Conservation (phyloP, 2,329 filamentous ascomycete genomes). For the Dactylellina sp. region DNA sequence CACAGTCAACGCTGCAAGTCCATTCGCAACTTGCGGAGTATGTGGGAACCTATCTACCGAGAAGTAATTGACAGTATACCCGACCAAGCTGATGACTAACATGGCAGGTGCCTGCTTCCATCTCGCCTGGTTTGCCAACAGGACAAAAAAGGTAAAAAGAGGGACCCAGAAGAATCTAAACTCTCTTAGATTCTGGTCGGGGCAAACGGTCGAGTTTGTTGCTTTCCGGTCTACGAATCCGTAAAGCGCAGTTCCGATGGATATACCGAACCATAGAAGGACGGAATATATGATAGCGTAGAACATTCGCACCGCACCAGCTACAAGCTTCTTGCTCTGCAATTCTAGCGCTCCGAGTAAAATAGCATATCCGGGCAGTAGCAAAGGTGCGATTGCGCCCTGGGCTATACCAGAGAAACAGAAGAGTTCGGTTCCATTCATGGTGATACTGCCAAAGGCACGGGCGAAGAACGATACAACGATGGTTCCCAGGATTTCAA, state of each 20-base stretch:
- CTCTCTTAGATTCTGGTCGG: slow-evolving; percentile 67
- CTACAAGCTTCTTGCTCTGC: slow-evolving; percentile 76
- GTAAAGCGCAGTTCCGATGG: slow-evolving; percentile 74
- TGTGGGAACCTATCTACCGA: slow-evolving; percentile 74
- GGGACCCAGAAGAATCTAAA: slow-evolving; percentile 79
- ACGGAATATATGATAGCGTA: slow-evolving; percentile 80
- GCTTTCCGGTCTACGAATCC: slow-evolving; percentile 72
- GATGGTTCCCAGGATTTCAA: slow-evolving; percentile 74
- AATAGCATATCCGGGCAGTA: slow-evolving; percentile 76
- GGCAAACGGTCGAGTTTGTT: slow-evolving; percentile 66
- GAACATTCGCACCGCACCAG: slow-evolving; percentile 78
- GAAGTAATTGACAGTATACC: slow-evolving; percentile 82
- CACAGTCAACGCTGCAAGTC: slow-evolving; percentile 79
- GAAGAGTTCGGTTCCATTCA: slow-evolving; percentile 69
- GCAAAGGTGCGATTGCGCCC: slow-evolving; percentile 75
- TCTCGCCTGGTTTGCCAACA: slow-evolving; percentile 76
- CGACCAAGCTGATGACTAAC: slow-evolving; percentile 78
- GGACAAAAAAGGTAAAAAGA: slow-evolving; percentile 71
- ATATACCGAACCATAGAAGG: slow-evolving; percentile 79
- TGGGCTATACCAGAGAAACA: slow-evolving; percentile 79
- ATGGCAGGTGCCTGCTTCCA: slow-evolving; percentile 82
- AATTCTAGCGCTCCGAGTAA: slow-evolving; percentile 72
- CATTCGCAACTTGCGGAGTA: slow-evolving; percentile 81
- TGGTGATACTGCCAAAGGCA: slow-evolving; percentile 75
- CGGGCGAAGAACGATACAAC: slow-evolving; percentile 76